These are phyloP conservation scores for Podospora pseudoanserina DNA, from an alignment of 495 filamentous ascomycete species.

Conservation along the genomic window DNA sequence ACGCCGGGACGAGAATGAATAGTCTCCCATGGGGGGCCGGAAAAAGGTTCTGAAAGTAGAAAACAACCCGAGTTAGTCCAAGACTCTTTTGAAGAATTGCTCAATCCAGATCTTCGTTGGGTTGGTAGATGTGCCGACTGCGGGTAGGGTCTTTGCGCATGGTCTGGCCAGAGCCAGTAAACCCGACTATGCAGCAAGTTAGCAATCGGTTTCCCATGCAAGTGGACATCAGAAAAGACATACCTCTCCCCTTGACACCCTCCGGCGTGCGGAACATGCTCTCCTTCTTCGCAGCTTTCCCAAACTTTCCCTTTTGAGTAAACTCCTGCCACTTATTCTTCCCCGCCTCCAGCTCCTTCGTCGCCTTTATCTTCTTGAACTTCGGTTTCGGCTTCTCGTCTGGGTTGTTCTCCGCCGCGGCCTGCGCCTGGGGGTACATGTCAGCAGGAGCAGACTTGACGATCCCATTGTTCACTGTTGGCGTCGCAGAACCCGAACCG, in stretches of 20 bases:
- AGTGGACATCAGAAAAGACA: slow-evolving; percentile 11
- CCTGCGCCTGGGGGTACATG: slow-evolving; percentile 68
- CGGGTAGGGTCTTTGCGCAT: slow-evolving; percentile 90
- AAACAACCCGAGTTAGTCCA: slow-evolving; percentile 26
- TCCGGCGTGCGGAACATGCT: slow-evolving; percentile 96
- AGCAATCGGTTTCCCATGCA: not conserved
- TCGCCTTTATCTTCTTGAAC: slow-evolving; percentile 80
- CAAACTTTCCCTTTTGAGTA: slow-evolving; percentile 70
- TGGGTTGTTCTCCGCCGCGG: slow-evolving; percentile 41
- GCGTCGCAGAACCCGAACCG: slow-evolving; percentile 19
- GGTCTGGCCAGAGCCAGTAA: slow-evolving; percentile 87
- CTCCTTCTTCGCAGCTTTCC: slow-evolving; percentile 76
- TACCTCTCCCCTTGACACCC: slow-evolving; percentile 80
- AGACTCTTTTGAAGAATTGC: slow-evolving; percentile 3
- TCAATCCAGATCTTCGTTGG: slow-evolving; percentile 69
- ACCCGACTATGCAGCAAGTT: slow-evolving; percentile 62
- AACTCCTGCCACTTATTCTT: slow-evolving; percentile 97
- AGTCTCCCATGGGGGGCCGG: not conserved
- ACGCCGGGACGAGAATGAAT: not conserved
- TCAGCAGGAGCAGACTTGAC: slow-evolving; percentile 79
- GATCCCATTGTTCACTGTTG: slow-evolving; percentile 52
- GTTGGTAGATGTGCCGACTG: slow-evolving; percentile 81
- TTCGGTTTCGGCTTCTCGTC: slow-evolving; percentile 44
- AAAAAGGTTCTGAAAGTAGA: slow-evolving; percentile 19
- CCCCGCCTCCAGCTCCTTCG: slow-evolving; percentile 79